A percentile compares a stretch with the other conserved stretches of the same genome.
phyloP scores from a whole-genome alignment of 768 basidiomycete genomes.

The Pisolithus tinctorius region DNA sequence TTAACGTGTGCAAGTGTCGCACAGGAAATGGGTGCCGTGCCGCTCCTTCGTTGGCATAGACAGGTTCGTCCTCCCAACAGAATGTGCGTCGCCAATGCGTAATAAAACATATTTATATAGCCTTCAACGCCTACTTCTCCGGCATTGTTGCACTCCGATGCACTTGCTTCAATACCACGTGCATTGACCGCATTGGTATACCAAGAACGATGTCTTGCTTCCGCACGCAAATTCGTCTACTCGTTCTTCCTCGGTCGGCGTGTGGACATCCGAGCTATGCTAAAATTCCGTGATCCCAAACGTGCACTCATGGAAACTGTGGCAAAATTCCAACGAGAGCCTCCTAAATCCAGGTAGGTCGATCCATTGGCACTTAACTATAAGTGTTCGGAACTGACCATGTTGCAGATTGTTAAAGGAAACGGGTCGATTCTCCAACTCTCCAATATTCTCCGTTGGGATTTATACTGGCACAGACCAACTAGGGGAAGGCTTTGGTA shows the following conservation, averaged over 20 bases:
- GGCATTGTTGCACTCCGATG: slow-evolving; percentile 71
- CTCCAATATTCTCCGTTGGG: slow-evolving; percentile 96
- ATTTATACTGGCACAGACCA: slow-evolving; percentile 80
- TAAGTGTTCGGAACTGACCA: not conserved
- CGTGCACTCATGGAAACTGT: slow-evolving; percentile 69
- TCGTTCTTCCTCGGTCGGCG: slow-evolving; percentile 83
- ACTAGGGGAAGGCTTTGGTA: slow-evolving; percentile 92
- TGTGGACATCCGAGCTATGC: slow-evolving; percentile 70
- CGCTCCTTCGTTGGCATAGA: slow-evolving; percentile 78
- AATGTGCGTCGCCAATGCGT: not conserved
- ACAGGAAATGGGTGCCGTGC: slow-evolving; percentile 66
- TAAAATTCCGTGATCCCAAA: slow-evolving; percentile 82
- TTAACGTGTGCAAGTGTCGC: slow-evolving; percentile 79
- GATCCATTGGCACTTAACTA: not conserved
- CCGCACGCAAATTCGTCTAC: slow-evolving; percentile 86
- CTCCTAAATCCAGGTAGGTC: slow-evolving; percentile 59
- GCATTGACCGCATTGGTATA: slow-evolving; percentile 86
- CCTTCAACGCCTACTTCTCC: slow-evolving; percentile 41
- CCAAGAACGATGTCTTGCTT: slow-evolving; percentile 75
- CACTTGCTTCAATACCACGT: slow-evolving; percentile 81
- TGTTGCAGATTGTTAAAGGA: slow-evolving; percentile 73
- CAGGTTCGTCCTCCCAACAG: slow-evolving; percentile 38
- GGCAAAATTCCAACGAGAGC: slow-evolving; percentile 56
- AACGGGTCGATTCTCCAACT: slow-evolving; percentile 81
- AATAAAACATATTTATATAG: slow-evolving; percentile 21